phyloP scores from a whole-genome alignment of 805 yeast species.

The Kodamaea leandrae region DNA sequence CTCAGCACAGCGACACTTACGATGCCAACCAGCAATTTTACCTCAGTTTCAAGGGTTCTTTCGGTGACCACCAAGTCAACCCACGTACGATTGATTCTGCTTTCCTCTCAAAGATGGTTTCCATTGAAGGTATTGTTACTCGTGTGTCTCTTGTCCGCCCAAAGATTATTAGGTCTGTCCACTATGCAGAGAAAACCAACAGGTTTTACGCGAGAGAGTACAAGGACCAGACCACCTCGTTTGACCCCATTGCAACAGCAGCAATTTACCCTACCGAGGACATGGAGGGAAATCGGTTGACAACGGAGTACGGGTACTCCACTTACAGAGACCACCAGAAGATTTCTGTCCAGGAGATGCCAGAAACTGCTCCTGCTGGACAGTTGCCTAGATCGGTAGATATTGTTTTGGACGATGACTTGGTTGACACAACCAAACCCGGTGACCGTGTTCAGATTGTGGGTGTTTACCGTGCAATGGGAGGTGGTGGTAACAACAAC shows the following conservation, averaged over 20 bases:
- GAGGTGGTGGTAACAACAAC: slow-evolving; percentile 59
- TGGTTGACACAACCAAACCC: slow-evolving; percentile 89
- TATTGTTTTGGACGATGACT: slow-evolving; percentile 88
- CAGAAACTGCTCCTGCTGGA: slow-evolving; percentile 97
- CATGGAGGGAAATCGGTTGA: slow-evolving; percentile 80
- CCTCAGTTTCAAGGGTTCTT: slow-evolving; percentile 83
- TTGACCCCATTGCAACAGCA: slow-evolving; percentile 77
- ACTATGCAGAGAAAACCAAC: slow-evolving; percentile 81
- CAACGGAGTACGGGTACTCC: slow-evolving; percentile 89
- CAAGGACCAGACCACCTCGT: slow-evolving; percentile 87
- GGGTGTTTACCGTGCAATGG: slow-evolving; percentile 90
- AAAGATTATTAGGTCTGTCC: slow-evolving; percentile 85
- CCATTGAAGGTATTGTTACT: slow-evolving; percentile 94
- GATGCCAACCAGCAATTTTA: slow-evolving; percentile 65
- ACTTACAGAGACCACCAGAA: slow-evolving; percentile 94
- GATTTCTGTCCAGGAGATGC: slow-evolving; percentile 93
- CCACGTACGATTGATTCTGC: slow-evolving; percentile 83
- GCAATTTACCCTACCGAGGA: slow-evolving; percentile 93
- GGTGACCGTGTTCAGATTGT: slow-evolving; percentile 95
- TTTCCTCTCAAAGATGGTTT: slow-evolving; percentile 75
- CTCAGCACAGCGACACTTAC: slow-evolving; percentile 38
- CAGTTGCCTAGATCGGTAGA: slow-evolving; percentile 93
- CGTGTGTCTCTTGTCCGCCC: slow-evolving; percentile 92
- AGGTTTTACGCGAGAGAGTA: slow-evolving; percentile 89
- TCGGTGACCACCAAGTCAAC: slow-evolving; percentile 82